Conservation (phyloP, 495 filamentous ascomycete species). For the Immersiella caudata region DNA sequence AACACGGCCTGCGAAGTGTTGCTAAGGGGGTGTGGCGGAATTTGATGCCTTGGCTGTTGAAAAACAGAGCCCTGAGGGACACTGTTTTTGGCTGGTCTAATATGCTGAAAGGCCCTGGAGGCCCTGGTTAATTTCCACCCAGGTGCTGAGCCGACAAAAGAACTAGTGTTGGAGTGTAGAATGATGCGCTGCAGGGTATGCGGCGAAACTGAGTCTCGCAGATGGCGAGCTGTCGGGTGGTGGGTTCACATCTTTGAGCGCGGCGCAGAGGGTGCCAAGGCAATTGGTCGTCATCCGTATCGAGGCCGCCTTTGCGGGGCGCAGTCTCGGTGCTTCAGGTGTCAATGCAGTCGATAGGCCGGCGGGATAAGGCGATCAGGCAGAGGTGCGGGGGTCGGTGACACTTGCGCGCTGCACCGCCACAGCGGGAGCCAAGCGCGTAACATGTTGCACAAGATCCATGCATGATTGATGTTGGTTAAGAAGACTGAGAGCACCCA, state of each 20-base stretch:
- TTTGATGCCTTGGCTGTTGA: no score
- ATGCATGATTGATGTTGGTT: conserved; percentile 1
- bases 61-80: no score
- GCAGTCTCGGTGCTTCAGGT: not conserved
- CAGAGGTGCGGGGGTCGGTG: not conserved
- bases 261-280: not conserved
- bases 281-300: not conserved
- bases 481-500: not conserved
- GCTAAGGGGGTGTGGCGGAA: no score
- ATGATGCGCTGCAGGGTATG: no score
- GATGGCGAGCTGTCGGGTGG: no score
- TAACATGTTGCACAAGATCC: not conserved
- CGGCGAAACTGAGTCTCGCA: no score
- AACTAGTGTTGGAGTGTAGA: no score
- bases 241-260: not conserved
- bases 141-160: no score
- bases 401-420: not conserved
- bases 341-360: not conserved
- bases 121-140: no score
- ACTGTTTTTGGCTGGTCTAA: no score
- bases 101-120: no score
- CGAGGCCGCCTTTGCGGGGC: not conserved
- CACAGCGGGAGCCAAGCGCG: not conserved
- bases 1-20: no score
- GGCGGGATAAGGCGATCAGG: not conserved